A percentile compares a stretch with the other conserved stretches of the same genome.
Conservation (phyloP, 495 filamentous ascomycete species). For the Penicillium mononematosum region DNA sequence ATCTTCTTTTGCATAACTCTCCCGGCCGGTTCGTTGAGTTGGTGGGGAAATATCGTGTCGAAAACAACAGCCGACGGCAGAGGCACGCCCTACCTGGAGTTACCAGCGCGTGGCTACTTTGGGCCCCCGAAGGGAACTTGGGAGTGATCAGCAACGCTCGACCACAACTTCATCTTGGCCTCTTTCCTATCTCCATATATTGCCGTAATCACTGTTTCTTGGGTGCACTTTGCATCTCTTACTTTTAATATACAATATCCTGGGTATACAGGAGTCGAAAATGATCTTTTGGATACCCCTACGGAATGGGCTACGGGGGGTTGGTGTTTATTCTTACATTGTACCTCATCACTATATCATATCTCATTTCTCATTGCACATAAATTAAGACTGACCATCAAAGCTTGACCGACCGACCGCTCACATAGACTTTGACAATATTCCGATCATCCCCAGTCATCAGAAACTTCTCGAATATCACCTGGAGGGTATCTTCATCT, state of each 20-base stretch:
- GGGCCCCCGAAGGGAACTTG: conserved; percentile 54
- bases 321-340: not conserved
- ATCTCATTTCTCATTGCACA: not conserved
- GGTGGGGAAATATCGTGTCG: conserved; percentile 66
- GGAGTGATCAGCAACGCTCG: conserved; percentile 27
- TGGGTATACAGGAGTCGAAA: not conserved
- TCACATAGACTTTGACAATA: conserved; percentile 56
- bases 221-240: not conserved
- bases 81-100: conserved; percentile 42
- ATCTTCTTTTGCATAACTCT: conserved; percentile 73
- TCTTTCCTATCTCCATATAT: not conserved
- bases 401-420: conserved; percentile 52
- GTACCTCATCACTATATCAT: not conserved
- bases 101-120: conserved; percentile 54
- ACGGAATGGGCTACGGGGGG: not conserved
- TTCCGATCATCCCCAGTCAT: conserved; percentile 68
- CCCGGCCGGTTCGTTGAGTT: conserved; percentile 55
- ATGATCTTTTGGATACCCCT: conserved; percentile 1
- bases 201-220: not conserved
- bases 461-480: conserved; percentile 62
- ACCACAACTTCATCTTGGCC: not conserved
- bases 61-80: conserved; percentile 46
- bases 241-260: not conserved
- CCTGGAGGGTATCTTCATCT: conserved; percentile 46
- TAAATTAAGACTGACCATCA: conserved; percentile 34